Percentiles rank a stretch among this genome's conserved stretches.
Evolutionary conservation across 495 filamentous ascomycete species (phyloP).

Genomic region (Aspergillus nidulans): DNA sequence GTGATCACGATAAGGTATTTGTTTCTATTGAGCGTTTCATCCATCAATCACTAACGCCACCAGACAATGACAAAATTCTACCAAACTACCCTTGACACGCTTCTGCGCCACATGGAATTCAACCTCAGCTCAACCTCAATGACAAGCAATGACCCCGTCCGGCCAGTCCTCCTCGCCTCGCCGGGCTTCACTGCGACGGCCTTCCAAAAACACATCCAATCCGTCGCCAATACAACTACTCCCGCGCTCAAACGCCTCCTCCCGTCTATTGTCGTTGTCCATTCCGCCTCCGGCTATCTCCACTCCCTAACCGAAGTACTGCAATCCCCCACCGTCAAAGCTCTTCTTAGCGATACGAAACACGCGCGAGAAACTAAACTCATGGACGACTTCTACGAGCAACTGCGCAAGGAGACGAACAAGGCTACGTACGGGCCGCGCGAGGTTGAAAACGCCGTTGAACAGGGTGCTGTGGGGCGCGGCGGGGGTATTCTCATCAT

Average conservation of each 20-base stretch:
- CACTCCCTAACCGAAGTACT: slow-evolving; percentile 84
- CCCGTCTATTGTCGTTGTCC: slow-evolving; percentile 69
- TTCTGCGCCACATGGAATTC: slow-evolving; percentile 77
- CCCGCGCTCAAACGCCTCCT: slow-evolving; percentile 61
- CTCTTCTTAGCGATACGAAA: slow-evolving; percentile 74
- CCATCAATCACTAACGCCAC: not conserved
- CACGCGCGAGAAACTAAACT: slow-evolving; percentile 78
- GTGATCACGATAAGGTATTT: slow-evolving; percentile 61
- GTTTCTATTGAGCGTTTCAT: not conserved
- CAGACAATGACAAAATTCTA: slow-evolving; percentile 77
- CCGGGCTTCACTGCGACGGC: slow-evolving; percentile 81
- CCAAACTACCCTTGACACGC: slow-evolving; percentile 67
- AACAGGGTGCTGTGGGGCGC: slow-evolving; percentile 81
- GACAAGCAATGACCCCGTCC: slow-evolving; percentile 34
- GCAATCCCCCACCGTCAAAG: slow-evolving; percentile 68
- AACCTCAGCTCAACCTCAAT: slow-evolving; percentile 40
- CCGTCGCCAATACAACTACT: slow-evolving; percentile 52
- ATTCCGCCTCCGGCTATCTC: slow-evolving; percentile 77
- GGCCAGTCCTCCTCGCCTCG: slow-evolving; percentile 80
- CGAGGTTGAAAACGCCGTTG: slow-evolving; percentile 82
- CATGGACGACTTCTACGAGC: slow-evolving; percentile 80
- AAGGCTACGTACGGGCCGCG: slow-evolving; percentile 86
- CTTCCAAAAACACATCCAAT: slow-evolving; percentile 77
- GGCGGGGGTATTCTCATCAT: slow-evolving; percentile 83
- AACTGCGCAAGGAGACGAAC: slow-evolving; percentile 80